Base-by-base conservation (phyloP, 1,284 basidiomycete genomes). In the Pascua guehoae region DNA sequence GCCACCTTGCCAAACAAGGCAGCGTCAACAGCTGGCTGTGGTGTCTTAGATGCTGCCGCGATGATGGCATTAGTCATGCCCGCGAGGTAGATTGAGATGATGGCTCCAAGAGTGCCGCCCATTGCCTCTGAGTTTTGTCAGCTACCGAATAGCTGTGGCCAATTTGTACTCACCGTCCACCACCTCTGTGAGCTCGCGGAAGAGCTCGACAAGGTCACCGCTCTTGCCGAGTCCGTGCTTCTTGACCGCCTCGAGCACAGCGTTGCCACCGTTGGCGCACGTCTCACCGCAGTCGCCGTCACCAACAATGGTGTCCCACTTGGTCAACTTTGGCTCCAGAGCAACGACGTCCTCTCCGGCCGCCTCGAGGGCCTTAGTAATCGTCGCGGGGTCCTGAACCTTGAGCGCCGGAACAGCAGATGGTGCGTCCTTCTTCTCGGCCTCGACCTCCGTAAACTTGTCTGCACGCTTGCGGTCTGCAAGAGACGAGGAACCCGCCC, bases 311-410 rank as follows among this genome's bases (percentile, higher is more conserved):
- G 79, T 81, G 64, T 81, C 79, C 72, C 78, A 79, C 58, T 72
- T 67, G 9, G 79, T 81, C 41, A 81, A 63, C 46, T 75, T 70
- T 0, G 79, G 79, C 67, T 81, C 79, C 16, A 72, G 63, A 2
- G 66, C 66, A n/a, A 74, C 63, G 2, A 71, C 69, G 55, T 70
- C 68, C 41, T 69, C 64, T 1, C 68, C 60, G 2, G 71, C 70
- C 1, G 51, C 51, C 41, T 60, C 66, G 61, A 74, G 69, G 12
- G 61, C 50, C 50, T 59, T 57, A 32, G 73, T 66, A 10, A 49
- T 32, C 12, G 61, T 48, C n/a, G n/a, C 15, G 17, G 72, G 51
- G 54, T 73, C 71, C 45, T 72, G 66, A 24, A 71, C 67, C 41
- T 68, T 66, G 8, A 49, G 52, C 43, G 53, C 58, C 9, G 24